These are phyloP conservation scores for Tagetes patula DNA, from an alignment of 129 eudicot species.

Conservation along the genomic window DNA sequence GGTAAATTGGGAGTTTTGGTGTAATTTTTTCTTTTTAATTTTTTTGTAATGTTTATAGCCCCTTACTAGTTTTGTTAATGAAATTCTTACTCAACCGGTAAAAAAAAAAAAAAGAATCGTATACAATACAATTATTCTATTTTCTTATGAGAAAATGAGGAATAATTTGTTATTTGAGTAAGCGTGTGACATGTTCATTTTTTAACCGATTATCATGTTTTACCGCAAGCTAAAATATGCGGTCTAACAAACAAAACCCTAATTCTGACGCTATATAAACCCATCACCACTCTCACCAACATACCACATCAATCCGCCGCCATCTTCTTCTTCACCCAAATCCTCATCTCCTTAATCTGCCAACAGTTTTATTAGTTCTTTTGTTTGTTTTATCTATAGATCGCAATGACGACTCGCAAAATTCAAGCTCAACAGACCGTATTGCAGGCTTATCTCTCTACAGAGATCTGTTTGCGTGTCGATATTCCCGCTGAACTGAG, in stretches of 20 bases:
- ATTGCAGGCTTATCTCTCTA: conserved; percentile 42
- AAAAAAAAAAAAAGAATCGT: too few species aligned
- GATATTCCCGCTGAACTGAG: conserved; percentile 85
- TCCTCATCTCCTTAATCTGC: not conserved
- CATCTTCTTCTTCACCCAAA: not conserved
- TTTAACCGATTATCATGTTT: not conserved
- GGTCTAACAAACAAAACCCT: not conserved
- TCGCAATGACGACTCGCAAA: conserved; percentile 56
- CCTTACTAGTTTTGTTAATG: too few species aligned
- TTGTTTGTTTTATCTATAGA: not conserved
- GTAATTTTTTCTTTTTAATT: too few species aligned
- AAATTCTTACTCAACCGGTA: too few species aligned
- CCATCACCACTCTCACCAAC: not conserved
- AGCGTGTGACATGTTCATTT: not conserved
- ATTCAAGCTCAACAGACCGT: conserved; percentile 84
- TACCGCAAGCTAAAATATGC: not conserved
- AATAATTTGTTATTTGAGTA: too few species aligned
- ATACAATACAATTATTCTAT: too few species aligned
- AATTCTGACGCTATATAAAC: not conserved
- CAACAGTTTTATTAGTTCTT: not conserved
- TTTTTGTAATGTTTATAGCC: too few species aligned
- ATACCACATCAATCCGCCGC: not conserved
- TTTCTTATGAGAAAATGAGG: too few species aligned
- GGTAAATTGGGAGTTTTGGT: too few species aligned
- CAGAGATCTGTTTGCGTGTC: conserved; percentile 54